Base-by-base conservation (phyloP, 768 basidiomycete genomes). In the Suillus subluteus region DNA sequence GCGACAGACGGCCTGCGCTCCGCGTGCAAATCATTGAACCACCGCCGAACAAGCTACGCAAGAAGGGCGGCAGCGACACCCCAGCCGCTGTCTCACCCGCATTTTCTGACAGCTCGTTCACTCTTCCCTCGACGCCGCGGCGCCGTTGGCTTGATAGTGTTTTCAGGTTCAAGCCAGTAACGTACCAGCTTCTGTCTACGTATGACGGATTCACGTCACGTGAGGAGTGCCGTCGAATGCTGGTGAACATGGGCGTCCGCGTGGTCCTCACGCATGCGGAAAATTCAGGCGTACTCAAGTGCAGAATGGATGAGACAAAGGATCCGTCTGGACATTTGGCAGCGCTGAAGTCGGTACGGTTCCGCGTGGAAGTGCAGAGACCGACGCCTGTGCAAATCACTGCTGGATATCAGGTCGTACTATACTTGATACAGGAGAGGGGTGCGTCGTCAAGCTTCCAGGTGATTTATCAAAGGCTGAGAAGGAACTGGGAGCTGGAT, bases 71-170 rank as follows among this genome's bases (percentile, higher is more conserved):
- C 54, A 4, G 70, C 9, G 67, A 71, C 54, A 66, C 65, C 5
- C 55, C 65, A n/a, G 38, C 63, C 21, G 56, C 68, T 23, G 71
- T 74, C 23, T 83, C 81, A 26, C 74, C 83, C 5, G 80, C 81
- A 26, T 80, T 85, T 67, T 86, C 85, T 13, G 83, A 84, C 46
- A 80, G 81, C 7, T 79, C 84, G 52, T 79, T 81, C 23, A 78
- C 80, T 2, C 79, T 81, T n/a, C 79, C 83, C 4, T 78, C 82
- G 54, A 78, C 85, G 37, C 81, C 82, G 64, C 78, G 79, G 78
- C 86, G 87, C 68, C 86, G 84, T 62, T 99, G 96, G 97, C 87
- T 99, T 68, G 88, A 88, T 54, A 92, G 89, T 72, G 85, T 98
- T 50, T 96, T 98, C 85, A 91, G 87, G 74, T 90, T 94, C 81